These are phyloP conservation scores for Aspergillus novofumigatus DNA, from an alignment of 2,329 filamentous ascomycete genomes.

Conservation along the genomic window DNA sequence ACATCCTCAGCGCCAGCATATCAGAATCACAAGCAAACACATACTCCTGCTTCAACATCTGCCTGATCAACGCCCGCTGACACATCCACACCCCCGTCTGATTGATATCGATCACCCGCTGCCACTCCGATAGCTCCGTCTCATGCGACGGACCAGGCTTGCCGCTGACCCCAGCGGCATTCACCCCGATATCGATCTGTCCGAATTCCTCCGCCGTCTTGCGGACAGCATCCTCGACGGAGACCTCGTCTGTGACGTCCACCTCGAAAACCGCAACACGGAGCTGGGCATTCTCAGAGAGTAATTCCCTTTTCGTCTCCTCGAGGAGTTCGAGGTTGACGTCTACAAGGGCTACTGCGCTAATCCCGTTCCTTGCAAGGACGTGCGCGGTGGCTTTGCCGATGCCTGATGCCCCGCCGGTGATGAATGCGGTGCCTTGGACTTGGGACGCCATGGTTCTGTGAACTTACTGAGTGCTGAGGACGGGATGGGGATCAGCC, in stretches of 20 bases:
- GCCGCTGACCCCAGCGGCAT: slow-evolving; percentile 52
- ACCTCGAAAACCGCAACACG: slow-evolving; percentile 40
- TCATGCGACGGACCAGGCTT: slow-evolving; percentile 44
- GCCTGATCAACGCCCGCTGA: slow-evolving; percentile 46
- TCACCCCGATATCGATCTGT: slow-evolving; percentile 53
- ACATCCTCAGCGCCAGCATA: background rate
- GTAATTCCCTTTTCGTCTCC: slow-evolving; percentile 25
- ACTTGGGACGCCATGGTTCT: slow-evolving; percentile 14
- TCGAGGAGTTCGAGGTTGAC: slow-evolving; percentile 40
- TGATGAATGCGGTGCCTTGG: slow-evolving; percentile 26
- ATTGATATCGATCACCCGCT: slow-evolving; percentile 50
- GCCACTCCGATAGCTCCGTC: slow-evolving; percentile 46
- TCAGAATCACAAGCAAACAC: background rate
- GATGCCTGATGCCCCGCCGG: slow-evolving; percentile 44
- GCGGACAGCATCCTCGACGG: slow-evolving; percentile 44
- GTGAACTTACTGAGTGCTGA: background rate
- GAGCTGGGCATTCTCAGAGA: slow-evolving; percentile 37
- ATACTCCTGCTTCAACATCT: slow-evolving; percentile 25
- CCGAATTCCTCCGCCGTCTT: slow-evolving; percentile 46
- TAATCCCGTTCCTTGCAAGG: slow-evolving; percentile 48
- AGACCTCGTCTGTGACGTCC: slow-evolving; percentile 44
- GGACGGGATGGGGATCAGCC: no score
- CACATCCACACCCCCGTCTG: slow-evolving; percentile 56
- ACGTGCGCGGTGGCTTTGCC: slow-evolving; percentile 48
- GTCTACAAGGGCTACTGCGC: slow-evolving; percentile 49